A percentile compares a stretch with the other conserved stretches of the same genome.
phyloP scores from a whole-genome alignment of 805 yeast species.

The Dipodascopsis tothii region DNA sequence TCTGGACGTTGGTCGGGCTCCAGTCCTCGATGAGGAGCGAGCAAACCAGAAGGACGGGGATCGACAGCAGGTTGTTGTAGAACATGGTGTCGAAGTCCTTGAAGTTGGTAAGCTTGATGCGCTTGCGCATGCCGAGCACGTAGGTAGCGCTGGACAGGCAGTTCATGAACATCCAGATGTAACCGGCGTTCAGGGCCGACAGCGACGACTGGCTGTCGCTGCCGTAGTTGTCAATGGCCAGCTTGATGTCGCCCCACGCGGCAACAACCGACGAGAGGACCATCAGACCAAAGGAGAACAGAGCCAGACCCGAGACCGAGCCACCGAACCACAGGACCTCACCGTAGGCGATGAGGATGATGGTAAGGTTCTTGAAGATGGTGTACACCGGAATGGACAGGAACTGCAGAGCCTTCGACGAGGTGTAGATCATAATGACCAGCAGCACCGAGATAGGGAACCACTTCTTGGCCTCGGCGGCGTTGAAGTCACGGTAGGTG shows the following conservation, averaged over 20 bases:
- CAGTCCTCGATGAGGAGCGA: constrained; percentile 86
- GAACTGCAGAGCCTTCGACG: constrained; percentile 87
- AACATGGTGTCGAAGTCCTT: constrained; percentile 67
- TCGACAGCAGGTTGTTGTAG: constrained; percentile 89
- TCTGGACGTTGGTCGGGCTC: constrained; percentile 67
- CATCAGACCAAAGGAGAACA: constrained; percentile 84
- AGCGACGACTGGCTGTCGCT: constrained; percentile 29
- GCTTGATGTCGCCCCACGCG: constrained; percentile 69
- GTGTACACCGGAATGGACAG: constrained; percentile 94
- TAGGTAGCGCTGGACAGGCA: constrained; percentile 91
- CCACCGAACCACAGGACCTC: constrained; percentile 98
- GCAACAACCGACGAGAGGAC: constrained; percentile 94
- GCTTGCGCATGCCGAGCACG: constrained; percentile 91
- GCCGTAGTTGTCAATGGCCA: constrained; percentile 36
- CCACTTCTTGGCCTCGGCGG: constrained; percentile 87
- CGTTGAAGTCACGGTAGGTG: constrained; percentile 76
- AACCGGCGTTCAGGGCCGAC: constrained; percentile 54
- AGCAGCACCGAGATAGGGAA: constrained; percentile 84
- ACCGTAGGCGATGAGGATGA: constrained; percentile 94
- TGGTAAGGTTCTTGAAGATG: constrained; percentile 94
- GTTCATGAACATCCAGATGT: constrained; percentile 94
- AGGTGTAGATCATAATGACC: constrained; percentile 91
- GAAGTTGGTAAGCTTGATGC: constrained; percentile 93
- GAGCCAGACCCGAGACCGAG: constrained; percentile 76
- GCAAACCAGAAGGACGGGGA: constrained; percentile 74